phyloP scores from a whole-genome alignment of 2,329 filamentous ascomycete genomes.

The Xylariaceae sp. region DNA sequence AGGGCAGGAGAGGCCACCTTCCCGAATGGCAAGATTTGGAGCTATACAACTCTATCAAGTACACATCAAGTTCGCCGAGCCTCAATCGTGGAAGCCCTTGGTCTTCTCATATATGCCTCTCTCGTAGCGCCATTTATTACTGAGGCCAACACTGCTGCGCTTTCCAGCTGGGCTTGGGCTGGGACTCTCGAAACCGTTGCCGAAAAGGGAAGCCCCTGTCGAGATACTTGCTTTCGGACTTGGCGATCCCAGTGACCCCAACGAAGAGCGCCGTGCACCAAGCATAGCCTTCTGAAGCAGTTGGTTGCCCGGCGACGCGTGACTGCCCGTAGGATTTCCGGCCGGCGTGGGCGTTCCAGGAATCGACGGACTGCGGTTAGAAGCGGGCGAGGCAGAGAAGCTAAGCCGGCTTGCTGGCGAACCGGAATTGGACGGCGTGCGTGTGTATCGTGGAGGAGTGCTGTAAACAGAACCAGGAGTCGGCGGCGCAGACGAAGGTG shows the following conservation, averaged over 20 bases:
- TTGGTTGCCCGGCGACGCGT: slow-evolving; percentile 47
- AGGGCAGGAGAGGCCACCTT: no score
- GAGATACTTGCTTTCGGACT: slow-evolving; percentile 49
- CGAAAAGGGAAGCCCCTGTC: slow-evolving; percentile 43
- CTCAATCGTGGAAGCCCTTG: slow-evolving; percentile 9
- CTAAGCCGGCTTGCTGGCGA: slow-evolving; percentile 57
- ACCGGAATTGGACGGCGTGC: slow-evolving; percentile 61
- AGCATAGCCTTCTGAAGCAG: slow-evolving; percentile 64
- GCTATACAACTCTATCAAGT: slow-evolving; percentile 1
- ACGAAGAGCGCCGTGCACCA: slow-evolving; percentile 55
- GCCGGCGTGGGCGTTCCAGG: slow-evolving; percentile 30
- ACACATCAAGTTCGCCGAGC: slow-evolving; percentile 7
- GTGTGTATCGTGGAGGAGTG: slow-evolving; percentile 81
- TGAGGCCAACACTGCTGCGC: slow-evolving; percentile 69
- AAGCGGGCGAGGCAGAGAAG: slow-evolving; percentile 53
- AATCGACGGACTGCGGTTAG: slow-evolving; percentile 46
- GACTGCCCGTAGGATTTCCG: slow-evolving; percentile 9
- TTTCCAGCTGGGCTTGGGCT: slow-evolving; percentile 62
- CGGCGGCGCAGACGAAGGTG: slow-evolving; percentile 56
- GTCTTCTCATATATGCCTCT: slow-evolving; percentile 44
- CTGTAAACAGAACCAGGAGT: slow-evolving; percentile 69
- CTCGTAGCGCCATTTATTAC: slow-evolving; percentile 94
- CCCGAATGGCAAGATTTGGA: background rate
- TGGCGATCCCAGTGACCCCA: slow-evolving; percentile 49
- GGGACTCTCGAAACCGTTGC: slow-evolving; percentile 57